phyloP scores from a whole-genome alignment of 106 monocot species.

The Dioscorea dumetorum region DNA sequence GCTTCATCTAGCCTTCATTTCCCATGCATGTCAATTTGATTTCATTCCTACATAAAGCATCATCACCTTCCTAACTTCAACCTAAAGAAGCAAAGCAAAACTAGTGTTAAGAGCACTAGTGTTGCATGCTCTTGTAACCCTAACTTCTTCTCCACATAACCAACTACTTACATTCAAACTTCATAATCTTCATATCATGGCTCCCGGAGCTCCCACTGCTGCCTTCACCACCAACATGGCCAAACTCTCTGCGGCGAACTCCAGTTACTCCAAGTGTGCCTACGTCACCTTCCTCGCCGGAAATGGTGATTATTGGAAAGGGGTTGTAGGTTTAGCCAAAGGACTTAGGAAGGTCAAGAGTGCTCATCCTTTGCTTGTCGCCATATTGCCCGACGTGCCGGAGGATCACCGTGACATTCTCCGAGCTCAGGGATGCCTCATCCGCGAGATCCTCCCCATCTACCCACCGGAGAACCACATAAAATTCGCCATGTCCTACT shows the following conservation, averaged over 20 bases:
- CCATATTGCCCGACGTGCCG: slow-evolving; percentile 27
- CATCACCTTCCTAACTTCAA: neutral
- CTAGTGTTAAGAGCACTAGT: neutral
- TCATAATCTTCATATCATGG: neutral
- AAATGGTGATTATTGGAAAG: slow-evolving; percentile 29
- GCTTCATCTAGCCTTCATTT: neutral
- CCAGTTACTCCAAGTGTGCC: slow-evolving; percentile 8
- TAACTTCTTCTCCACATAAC: neutral
- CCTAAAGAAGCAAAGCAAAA: too few species aligned
- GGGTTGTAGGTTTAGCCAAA: slow-evolving; percentile 37
- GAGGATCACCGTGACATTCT: slow-evolving; percentile 22
- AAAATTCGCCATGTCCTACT: slow-evolving; percentile 37
- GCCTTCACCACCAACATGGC: neutral
- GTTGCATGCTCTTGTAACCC: neutral
- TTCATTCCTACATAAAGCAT: slow-evolving; percentile 3
- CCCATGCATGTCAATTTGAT: neutral
- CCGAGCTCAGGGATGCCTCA: slow-evolving; percentile 13
- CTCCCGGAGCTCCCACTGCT: neutral
- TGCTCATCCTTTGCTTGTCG: slow-evolving; percentile 23
- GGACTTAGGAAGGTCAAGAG: slow-evolving; percentile 24
- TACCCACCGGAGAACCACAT: slow-evolving; percentile 24
- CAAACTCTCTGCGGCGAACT: neutral
- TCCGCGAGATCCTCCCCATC: slow-evolving; percentile 19
- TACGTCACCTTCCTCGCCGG: slow-evolving; percentile 41
- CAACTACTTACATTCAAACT: neutral